A percentile compares a stretch with the other conserved stretches of the same genome.
Conservation (phyloP, 2,329 filamentous ascomycete species). For the Sporothrix pallida region DNA sequence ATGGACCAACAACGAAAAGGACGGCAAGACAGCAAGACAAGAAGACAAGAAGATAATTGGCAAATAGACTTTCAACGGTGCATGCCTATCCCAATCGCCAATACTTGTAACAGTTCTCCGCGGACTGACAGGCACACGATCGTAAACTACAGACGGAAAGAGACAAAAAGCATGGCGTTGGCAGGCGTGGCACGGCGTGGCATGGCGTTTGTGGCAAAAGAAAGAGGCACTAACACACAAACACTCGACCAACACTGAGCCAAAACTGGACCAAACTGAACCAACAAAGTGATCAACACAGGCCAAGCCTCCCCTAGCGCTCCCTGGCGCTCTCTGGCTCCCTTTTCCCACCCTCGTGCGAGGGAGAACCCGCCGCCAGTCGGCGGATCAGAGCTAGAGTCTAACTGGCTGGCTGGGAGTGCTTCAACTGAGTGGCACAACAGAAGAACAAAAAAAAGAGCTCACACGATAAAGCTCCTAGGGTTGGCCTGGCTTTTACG, state of each 20-base stretch:
- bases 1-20: too few species aligned
- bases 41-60: neutral
- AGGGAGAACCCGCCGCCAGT: slow-evolving; percentile 8
- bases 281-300: neutral
- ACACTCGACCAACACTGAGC: neutral
- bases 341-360: neutral
- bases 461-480: neutral
- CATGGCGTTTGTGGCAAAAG: too few species aligned
- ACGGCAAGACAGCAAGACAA: neutral
- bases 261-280: neutral
- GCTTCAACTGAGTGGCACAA: neutral
- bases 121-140: neutral
- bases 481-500: too few species aligned
- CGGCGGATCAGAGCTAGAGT: too few species aligned
- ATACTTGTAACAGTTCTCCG: neutral
- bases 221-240: neutral
- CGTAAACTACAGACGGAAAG: neutral
- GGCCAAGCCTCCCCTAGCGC: slow-evolving; percentile 1
- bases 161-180: too few species aligned
- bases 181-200: too few species aligned
- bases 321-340: neutral
- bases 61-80: neutral
- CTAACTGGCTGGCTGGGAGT: neutral
- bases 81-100: neutral
- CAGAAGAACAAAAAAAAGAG: neutral